Base-by-base conservation (phyloP, 2,329 filamentous ascomycete species). In the Cryphonectria naterciae region DNA sequence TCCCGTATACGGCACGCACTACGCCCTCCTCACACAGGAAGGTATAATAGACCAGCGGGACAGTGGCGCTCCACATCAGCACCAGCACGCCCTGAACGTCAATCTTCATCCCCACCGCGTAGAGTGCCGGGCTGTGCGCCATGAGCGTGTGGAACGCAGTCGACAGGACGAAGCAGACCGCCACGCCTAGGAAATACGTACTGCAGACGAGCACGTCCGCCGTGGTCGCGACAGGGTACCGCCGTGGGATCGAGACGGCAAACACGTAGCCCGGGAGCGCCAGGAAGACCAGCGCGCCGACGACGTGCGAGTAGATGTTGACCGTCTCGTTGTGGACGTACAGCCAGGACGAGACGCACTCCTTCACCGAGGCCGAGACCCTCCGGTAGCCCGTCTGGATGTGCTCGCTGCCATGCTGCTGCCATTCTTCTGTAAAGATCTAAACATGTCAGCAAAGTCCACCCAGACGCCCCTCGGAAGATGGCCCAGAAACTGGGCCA, bases 41-140 rank as follows among this genome's bases (percentile, higher is more conserved):
- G 4, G 81, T 83, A 75, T 88, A 88, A 75, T 86, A 87, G n/a
- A 90, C 79, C 1, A 87, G 84, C 5, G 89, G 88, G 8, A 90
- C 81, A 63, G 87, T 89, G 70, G 85, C 85, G 4, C 86, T 85
- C 87, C 88, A 91, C 79, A 91, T 91, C 71, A 91, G 77, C 8
- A 87, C 80, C 2, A 91, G 83, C 60, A 91, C 87, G 10, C 88
- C 88, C 60, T 89, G 83, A 74, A 90, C 88, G 76, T 91, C 89
- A 39, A 90, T 78, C 74, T 87, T 85, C 72, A 89, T 87, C 7
- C 87, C 87, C 70, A 86, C 82, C 15, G 79, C 79, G 52, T 83
- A 83, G 19, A 87, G 81, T 7, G 79, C 74, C 10, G 83, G 79
- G 66, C 84, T 87, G 74, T 90, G 88, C 69, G 86, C 87, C 73